A percentile compares a stretch with the other conserved stretches of the same genome.
These are phyloP conservation scores for Knufia petricola DNA, from an alignment of 2,329 filamentous ascomycete genomes.

Conservation along the genomic window DNA sequence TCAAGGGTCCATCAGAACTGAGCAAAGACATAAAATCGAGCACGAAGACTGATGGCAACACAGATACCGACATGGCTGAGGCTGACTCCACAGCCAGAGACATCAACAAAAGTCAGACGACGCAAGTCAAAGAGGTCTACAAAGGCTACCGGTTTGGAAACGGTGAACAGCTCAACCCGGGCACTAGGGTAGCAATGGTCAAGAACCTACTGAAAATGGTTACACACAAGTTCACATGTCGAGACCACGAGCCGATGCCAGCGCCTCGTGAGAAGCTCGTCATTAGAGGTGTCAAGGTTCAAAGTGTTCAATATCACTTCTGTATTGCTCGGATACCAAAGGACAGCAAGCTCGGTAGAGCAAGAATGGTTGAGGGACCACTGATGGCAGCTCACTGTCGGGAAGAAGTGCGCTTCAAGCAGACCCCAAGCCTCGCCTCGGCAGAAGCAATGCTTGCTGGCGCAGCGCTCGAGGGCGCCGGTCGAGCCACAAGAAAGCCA, in stretches of 20 bases:
- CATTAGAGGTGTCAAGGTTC: conserved; percentile 35
- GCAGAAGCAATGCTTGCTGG: conserved; percentile 5
- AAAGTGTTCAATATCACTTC: conserved; percentile 49
- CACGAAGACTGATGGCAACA: conserved; percentile 3
- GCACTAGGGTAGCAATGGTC: conserved; percentile 47
- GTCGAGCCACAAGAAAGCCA: neutral
- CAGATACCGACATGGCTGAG: conserved; percentile 1
- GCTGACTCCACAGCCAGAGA: neutral
- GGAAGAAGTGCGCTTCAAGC: conserved; percentile 45
- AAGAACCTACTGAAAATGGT: conserved; percentile 49
- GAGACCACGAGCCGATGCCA: conserved; percentile 38
- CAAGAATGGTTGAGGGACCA: conserved; percentile 49
- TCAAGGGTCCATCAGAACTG: conserved; percentile 13
- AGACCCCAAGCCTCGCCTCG: conserved; percentile 11
- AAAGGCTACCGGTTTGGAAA: conserved; percentile 50
- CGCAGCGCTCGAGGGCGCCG: neutral
- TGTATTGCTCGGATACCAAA: conserved; percentile 44
- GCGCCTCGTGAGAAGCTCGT: conserved; percentile 36
- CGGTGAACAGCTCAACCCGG: conserved; percentile 50
- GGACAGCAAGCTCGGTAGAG: conserved; percentile 43
- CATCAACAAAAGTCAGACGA: neutral
- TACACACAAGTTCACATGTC: conserved; percentile 49
- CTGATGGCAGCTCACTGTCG: conserved; percentile 47
- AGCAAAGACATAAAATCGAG: neutral
- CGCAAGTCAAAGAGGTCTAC: conserved; percentile 34